These are phyloP conservation scores for Geoglossum cookeanum DNA, from an alignment of 2,329 filamentous ascomycete genomes.

Conservation along the genomic window DNA sequence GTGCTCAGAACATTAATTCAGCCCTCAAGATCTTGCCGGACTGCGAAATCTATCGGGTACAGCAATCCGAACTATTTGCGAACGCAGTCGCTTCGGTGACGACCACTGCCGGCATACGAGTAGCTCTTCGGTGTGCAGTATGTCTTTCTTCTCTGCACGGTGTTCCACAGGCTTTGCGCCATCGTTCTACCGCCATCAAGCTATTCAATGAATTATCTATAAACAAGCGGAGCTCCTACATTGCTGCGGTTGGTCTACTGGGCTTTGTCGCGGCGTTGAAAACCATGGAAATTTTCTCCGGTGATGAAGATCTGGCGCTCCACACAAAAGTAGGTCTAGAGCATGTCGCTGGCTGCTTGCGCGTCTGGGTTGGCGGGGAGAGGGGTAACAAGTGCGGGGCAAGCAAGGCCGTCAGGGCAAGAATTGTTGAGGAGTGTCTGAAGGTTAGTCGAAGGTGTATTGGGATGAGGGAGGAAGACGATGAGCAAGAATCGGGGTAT, in stretches of 20 bases:
- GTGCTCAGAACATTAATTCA: conserved; percentile 30
- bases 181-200: conserved; percentile 16
- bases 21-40: conserved; percentile 33
- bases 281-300: conserved; percentile 15
- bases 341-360: conserved; percentile 23
- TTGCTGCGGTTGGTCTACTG: background rate
- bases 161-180: background rate
- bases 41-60: conserved; percentile 16
- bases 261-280: background rate
- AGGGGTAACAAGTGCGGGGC: conserved; percentile 23
- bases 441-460: conserved; percentile 25
- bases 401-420: conserved; percentile 18
- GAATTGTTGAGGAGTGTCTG: conserved; percentile 23
- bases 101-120: conserved; percentile 32
- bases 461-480: conserved; percentile 16
- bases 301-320: conserved; percentile 16
- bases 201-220: conserved; percentile 23
- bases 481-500: conserved; percentile 16
- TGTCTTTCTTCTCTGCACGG: conserved; percentile 30
- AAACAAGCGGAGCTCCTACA: conserved; percentile 13
- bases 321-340: conserved; percentile 23
- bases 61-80: conserved; percentile 12
- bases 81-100: conserved; percentile 26
- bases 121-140: conserved; percentile 39
- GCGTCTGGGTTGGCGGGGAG: conserved; percentile 28